These are phyloP conservation scores for Sclerotiophoma versabilis DNA, from an alignment of 2,329 filamentous ascomycete species.

Conservation along the genomic window DNA sequence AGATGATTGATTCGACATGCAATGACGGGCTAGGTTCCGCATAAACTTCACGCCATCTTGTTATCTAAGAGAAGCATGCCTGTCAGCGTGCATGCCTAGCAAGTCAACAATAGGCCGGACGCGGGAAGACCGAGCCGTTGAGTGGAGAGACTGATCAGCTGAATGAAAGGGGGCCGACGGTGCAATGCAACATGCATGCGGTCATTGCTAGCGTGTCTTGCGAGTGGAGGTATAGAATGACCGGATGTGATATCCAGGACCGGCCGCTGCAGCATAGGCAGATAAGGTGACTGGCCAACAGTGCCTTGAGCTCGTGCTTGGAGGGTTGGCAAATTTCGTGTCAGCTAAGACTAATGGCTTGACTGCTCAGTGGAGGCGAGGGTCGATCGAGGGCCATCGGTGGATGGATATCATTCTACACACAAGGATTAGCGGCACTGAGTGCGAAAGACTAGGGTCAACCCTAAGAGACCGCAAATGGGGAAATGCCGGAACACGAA, in stretches of 20 bases:
- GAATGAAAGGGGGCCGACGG: conserved; percentile 42
- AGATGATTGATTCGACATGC: conserved; percentile 55
- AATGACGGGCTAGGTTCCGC: conserved; percentile 53
- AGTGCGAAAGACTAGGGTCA: conserved; percentile 33
- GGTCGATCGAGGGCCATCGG: conserved; percentile 34
- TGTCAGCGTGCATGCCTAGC: conserved; percentile 53
- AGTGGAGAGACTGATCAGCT: conserved; percentile 51
- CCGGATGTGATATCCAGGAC: conserved; percentile 44
- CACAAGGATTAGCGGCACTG: conserved; percentile 46
- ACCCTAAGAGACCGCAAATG: conserved; percentile 22
- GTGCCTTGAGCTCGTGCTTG: conserved; percentile 42
- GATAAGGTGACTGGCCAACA: conserved; percentile 59
- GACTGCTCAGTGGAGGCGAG: conserved; percentile 33
- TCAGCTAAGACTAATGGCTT: conserved; percentile 41
- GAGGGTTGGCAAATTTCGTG: conserved; percentile 40
- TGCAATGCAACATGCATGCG: conserved; percentile 51
- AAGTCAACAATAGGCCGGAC: conserved; percentile 51
- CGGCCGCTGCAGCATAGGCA: conserved; percentile 49
- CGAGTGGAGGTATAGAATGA: conserved; percentile 46
- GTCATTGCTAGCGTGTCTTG: conserved; percentile 45
- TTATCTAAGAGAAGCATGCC: conserved; percentile 51
- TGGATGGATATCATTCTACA: conserved; percentile 43
- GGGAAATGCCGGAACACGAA: conserved; percentile 1
- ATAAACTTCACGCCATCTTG: conserved; percentile 53
- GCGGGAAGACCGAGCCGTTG: conserved; percentile 48